phyloP scores from a whole-genome alignment of 2,329 filamentous ascomycete genomes.

The Fusarium albidum region DNA sequence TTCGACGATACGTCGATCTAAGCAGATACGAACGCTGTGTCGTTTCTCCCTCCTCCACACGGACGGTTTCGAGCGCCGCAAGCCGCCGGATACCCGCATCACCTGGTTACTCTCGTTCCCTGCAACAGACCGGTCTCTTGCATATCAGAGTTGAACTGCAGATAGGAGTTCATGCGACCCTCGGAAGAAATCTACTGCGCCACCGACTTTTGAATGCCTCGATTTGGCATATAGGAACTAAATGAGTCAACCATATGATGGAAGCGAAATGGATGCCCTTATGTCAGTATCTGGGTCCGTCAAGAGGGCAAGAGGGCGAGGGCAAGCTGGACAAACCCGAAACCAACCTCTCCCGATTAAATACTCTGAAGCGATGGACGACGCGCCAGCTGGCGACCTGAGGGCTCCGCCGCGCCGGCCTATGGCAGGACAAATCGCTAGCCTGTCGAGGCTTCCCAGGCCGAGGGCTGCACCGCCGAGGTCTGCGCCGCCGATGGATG shows the following conservation, averaged over 20 bases:
- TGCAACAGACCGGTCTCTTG: constrained; percentile 30
- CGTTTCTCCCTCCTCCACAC: constrained; percentile 19
- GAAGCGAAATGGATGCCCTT: constrained; percentile 59
- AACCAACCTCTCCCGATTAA: constrained; percentile 32
- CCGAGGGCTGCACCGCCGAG: constrained; percentile 24
- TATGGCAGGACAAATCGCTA: constrained; percentile 29
- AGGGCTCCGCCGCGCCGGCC: constrained; percentile 42
- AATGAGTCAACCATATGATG: constrained; percentile 67
- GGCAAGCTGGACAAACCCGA: constrained; percentile 50
- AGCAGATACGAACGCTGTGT: constrained; percentile 34
- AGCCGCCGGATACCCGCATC: constrained; percentile 28
- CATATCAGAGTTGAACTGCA: constrained; percentile 34
- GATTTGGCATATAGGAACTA: constrained; percentile 43
- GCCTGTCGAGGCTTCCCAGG: constrained; percentile 28
- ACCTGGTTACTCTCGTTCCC: constrained; percentile 19
- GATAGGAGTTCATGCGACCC: constrained; percentile 21
- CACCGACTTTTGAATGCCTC: constrained; percentile 30
- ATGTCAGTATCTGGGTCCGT: constrained; percentile 57
- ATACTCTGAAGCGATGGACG: constrained; percentile 39
- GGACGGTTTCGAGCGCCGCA: constrained; percentile 16
- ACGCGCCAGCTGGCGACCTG: constrained; percentile 36
- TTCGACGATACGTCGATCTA: constrained; percentile 34
- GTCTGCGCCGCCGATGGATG: constrained; percentile 28
- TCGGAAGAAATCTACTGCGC: constrained; percentile 15
- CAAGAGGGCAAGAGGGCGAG: constrained; percentile 62